phyloP scores from a whole-genome alignment of 179 eudicot species.

The Beta corolliflora region DNA sequence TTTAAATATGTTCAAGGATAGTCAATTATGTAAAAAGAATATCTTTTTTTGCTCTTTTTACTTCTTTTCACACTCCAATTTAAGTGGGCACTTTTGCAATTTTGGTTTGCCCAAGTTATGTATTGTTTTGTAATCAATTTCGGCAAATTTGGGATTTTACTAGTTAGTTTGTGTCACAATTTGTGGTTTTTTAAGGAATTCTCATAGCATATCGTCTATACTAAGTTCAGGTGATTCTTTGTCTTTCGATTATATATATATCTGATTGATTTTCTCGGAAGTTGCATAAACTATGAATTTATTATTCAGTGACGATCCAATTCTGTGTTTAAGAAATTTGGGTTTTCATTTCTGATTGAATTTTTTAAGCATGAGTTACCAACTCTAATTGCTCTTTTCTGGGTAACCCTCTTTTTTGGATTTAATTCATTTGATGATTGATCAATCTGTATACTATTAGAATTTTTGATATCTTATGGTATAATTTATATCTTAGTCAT shows the following conservation, averaged over 20 bases:
- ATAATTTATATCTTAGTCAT: neutral
- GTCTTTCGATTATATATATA: neutral
- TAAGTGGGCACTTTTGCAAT: slow-evolving; percentile 25
- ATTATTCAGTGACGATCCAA: neutral
- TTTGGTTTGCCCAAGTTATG: slow-evolving; percentile 9
- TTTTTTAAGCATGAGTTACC: neutral
- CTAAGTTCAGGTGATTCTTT: slow-evolving; percentile 17
- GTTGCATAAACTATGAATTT: neutral
- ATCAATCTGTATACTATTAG: neutral
- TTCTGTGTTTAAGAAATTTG: slow-evolving; percentile 10
- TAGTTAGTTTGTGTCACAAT: neutral
- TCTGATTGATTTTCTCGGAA: neutral
- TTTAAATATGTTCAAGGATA: slow-evolving; percentile 16
- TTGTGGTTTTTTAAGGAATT: neutral
- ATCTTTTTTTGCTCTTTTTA: slow-evolving; percentile 12
- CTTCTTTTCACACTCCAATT: slow-evolving; percentile 14
- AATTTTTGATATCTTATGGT: neutral
- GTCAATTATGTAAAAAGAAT: neutral
- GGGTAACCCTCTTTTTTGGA: neutral
- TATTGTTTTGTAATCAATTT: slow-evolving; percentile 14
- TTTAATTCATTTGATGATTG: neutral
- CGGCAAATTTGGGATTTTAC: slow-evolving; percentile 3
- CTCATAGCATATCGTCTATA: neutral
- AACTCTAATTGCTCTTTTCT: neutral
- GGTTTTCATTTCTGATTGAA: neutral